These are phyloP conservation scores for Chaetomidium leptoderma DNA, from an alignment of 495 filamentous ascomycete genomes.

Conservation along the genomic window DNA sequence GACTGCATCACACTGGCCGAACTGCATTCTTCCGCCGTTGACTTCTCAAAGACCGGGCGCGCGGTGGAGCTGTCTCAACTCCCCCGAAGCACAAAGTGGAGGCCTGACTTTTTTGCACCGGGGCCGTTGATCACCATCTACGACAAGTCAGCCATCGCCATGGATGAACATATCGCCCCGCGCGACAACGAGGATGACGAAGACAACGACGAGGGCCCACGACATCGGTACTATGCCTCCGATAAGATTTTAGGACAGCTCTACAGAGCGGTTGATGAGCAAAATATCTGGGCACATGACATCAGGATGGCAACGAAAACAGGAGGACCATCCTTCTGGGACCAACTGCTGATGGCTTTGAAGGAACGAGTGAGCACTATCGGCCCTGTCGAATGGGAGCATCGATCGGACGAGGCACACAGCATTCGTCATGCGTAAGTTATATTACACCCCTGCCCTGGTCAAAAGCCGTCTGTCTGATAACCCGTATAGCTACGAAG, in stretches of 20 bases:
- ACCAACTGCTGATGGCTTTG: constrained; percentile 46
- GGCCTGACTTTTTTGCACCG: constrained; percentile 55
- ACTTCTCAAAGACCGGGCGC: constrained; percentile 76
- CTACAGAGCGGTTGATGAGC: constrained; percentile 71
- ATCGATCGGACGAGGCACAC: constrained; percentile 42
- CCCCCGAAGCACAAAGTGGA: constrained; percentile 19
- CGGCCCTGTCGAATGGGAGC: constrained; percentile 29
- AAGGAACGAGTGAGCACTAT: constrained; percentile 21
- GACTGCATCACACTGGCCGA: constrained; percentile 62
- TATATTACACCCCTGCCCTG: not conserved
- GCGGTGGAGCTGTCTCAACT: constrained; percentile 49
- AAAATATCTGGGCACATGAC: constrained; percentile 56
- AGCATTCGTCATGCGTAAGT: constrained; percentile 54
- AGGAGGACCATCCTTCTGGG: constrained; percentile 36
- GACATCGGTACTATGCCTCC: constrained; percentile 59
- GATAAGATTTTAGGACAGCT: constrained; percentile 67
- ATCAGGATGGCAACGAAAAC: constrained; percentile 35
- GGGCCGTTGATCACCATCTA: constrained; percentile 57
- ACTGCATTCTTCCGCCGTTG: constrained; percentile 72
- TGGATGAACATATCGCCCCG: constrained; percentile 34
- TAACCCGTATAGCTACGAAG: constrained; percentile 56
- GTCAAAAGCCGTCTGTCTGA: not conserved
- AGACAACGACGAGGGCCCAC: constrained; percentile 51
- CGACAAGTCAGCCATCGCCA: constrained; percentile 39
- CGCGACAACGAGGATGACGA: constrained; percentile 43